phyloP scores from a whole-genome alignment of 2,329 filamentous ascomycete genomes.

The Salinomyces thailandicus region DNA sequence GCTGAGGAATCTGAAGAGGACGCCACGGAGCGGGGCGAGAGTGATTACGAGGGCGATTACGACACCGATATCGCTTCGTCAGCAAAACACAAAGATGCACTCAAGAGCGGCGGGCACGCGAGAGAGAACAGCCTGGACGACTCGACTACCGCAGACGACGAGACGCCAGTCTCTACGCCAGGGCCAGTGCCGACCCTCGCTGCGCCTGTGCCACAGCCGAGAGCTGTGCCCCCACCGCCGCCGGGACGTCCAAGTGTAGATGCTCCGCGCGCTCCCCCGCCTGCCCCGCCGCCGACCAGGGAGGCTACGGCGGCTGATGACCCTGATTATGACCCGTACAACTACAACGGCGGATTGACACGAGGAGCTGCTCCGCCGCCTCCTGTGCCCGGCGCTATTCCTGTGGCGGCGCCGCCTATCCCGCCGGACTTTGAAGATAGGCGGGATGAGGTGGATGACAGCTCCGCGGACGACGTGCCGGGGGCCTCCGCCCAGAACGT shows the following conservation, averaged over 20 bases:
- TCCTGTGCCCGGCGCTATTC: constrained; percentile 25
- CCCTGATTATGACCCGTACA: constrained; percentile 61
- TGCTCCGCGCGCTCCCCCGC: constrained; percentile 59
- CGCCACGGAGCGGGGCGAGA: constrained; percentile 67
- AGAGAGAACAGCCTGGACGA: constrained; percentile 67
- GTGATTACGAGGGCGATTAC: constrained; percentile 95
- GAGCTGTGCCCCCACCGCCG: constrained; percentile 46
- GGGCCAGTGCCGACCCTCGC: constrained; percentile 18
- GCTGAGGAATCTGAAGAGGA: constrained; percentile 19
- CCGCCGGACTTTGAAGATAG: constrained; percentile 21
- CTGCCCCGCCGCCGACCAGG: constrained; percentile 43
- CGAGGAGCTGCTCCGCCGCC: constrained; percentile 12
- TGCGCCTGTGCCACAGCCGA: constrained; percentile 26
- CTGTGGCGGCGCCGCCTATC: constrained; percentile 24
- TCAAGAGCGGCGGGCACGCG: constrained; percentile 64
- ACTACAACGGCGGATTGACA: constrained; percentile 30
- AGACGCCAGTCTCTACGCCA: constrained; percentile 32
- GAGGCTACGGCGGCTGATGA: constrained; percentile 28
- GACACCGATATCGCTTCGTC: constrained; percentile 95
- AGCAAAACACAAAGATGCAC: constrained; percentile 83
- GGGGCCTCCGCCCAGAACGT: neutral
- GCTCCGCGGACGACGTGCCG: constrained; percentile 36
- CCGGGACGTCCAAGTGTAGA: constrained; percentile 55
- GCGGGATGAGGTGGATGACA: constrained; percentile 15
- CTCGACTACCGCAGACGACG: constrained; percentile 46